Percentiles rank a stretch among this genome's conserved stretches.
These are phyloP conservation scores for Lactarius hatsudake DNA, from an alignment of 768 basidiomycete genomes.

Conservation along the genomic window DNA sequence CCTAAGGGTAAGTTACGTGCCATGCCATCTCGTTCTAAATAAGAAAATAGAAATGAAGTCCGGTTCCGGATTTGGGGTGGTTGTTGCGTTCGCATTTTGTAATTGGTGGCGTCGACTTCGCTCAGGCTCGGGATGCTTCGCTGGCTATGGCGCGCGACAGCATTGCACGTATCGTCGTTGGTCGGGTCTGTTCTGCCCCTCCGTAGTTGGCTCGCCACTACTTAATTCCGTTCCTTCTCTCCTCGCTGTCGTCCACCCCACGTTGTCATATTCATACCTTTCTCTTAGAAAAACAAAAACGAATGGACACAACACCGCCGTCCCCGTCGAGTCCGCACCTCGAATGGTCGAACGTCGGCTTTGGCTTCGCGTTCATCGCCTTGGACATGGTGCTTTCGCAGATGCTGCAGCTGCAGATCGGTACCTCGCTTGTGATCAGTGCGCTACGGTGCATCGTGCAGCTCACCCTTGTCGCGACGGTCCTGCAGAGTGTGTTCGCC, in stretches of 20 bases:
- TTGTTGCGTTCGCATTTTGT: neutral
- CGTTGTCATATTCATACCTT: neutral
- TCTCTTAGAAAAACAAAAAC: neutral
- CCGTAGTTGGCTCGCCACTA: neutral
- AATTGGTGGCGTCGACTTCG: neutral
- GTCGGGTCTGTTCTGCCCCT: neutral
- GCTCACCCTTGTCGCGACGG: constrained; percentile 66
- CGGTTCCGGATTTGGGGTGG: neutral
- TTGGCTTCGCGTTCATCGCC: constrained; percentile 72
- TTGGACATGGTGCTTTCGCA: constrained; percentile 68
- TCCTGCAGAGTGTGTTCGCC: constrained; percentile 73
- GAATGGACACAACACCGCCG: constrained; percentile 35
- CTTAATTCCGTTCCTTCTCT: neutral
- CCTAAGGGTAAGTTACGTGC: neutral
- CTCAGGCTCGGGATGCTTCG: too few relatives aligned
- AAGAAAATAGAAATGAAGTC: neutral
- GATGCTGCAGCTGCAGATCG: constrained; percentile 64
- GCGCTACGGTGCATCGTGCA: constrained; percentile 76
- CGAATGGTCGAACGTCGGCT: constrained; percentile 69
- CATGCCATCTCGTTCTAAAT: neutral
- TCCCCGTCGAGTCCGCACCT: constrained; percentile 37
- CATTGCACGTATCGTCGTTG: neutral
- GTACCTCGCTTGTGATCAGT: constrained; percentile 62
- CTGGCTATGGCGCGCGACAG: neutral
- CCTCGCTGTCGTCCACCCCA: too few relatives aligned